Conservation (phyloP, 2,329 filamentous ascomycete genomes). For the Trichophyton simii region DNA sequence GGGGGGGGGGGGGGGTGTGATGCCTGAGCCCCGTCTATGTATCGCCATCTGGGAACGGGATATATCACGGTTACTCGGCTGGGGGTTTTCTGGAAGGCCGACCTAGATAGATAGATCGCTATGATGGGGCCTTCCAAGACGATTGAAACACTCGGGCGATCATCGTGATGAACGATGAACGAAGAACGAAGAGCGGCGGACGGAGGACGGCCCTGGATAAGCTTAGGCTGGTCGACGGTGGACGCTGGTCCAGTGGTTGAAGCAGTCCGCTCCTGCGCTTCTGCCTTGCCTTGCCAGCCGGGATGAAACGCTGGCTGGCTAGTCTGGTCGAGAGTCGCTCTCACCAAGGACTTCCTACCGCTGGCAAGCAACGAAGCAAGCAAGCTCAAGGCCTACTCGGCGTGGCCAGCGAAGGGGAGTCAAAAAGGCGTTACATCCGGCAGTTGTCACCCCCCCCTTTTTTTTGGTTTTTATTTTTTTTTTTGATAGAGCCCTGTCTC, state of each 20-base stretch:
- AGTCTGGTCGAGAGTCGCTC: neutral
- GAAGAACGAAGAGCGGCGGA: neutral
- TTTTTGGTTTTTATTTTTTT: neutral
- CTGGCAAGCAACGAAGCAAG: too few relatives aligned
- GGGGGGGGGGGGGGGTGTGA: too few relatives aligned
- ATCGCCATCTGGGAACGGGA: conserved; percentile 1
- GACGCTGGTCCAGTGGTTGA: neutral
- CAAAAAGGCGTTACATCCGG: neutral
- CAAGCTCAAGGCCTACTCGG: too few relatives aligned
- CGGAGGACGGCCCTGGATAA: neutral
- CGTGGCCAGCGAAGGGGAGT: neutral
- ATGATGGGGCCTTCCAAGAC: neutral
- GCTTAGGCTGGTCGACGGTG: neutral
- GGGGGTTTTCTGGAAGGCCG: neutral
- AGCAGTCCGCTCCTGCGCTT: neutral
- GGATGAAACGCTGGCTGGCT: neutral
- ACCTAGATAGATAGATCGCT: neutral
- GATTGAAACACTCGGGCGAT: neutral
- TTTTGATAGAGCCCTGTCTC: neutral
- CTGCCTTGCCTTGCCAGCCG: neutral
- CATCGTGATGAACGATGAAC: neutral
- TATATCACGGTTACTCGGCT: neutral
- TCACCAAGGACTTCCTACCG: too few relatives aligned
- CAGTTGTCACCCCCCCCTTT: too few relatives aligned
- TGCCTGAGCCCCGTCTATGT: too few relatives aligned